Evolutionary conservation across 2,329 filamentous ascomycete species (phyloP), one percentile per base, ranked within the genome.

Genomic region (Ophiostoma montium): DNA sequence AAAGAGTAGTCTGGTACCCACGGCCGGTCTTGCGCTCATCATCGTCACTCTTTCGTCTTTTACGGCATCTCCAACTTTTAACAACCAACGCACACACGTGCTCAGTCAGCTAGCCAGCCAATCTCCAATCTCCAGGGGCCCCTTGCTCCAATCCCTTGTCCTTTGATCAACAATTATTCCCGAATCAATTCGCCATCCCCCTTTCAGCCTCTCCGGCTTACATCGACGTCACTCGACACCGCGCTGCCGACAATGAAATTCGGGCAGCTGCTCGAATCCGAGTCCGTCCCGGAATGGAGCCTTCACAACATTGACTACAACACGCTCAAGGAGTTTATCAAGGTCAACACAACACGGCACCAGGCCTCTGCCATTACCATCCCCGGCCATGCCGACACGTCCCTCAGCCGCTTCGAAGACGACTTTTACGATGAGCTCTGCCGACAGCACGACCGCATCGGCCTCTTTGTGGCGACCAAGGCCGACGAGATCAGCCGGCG

Each of bases 261-360:
- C 74, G 82, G 83, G 54, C 72, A 84, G 55, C 82, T 78, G 53
- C 73, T 92, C 53, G 78, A 82, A 61, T 74, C 78, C 65, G 76
- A 84, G 63, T 89, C 84, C 43, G 84, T 88, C 60, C 84, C 85
- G 55, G 79, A 84, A 75, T 92, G 85, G 85, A 84, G 76, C 59
- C 73, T 86, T 55, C 82, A 89, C 63, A 92, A 94, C 65, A 79
- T 94, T 65, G 86, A 92, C 64, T 94, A 94, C 70, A 86, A 90
- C 63, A 84, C 84, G 45, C 75, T 94, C 55, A 94, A 94, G 65
- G 75, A 85, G 62, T 74, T 86, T 59, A 90, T 94, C 70, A 92
- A 90, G 63, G 75, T 75, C 52, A 77, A 87, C 61, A 94, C 86
- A 2, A 82, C 80, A 12, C 76, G 74, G 41, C 78, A 82, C 63